Evolutionary conservation across 1,284 basidiomycete genomes (phyloP), one percentile per base, ranked within the genome.

Genomic region (Naganishia sp.): DNA sequence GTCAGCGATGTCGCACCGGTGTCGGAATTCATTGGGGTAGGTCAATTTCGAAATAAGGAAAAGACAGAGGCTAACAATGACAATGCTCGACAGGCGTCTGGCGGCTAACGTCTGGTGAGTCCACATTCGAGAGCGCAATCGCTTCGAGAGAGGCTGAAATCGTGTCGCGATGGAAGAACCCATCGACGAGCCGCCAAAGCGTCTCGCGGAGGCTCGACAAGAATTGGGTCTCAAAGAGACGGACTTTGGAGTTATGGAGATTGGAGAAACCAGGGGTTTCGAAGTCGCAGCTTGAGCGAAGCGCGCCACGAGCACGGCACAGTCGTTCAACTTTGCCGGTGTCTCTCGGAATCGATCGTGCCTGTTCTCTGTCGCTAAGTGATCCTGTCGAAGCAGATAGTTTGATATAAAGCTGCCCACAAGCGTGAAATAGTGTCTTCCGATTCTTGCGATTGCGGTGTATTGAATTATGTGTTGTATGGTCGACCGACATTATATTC

Each of bases 1-100:
- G 25, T 45, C 55, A 79, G 77, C 70, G 73, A 70, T 76, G 75
- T 42, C 82, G 83, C 76, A 83, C 81, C 70, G 87, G 84, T 0
- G 70, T 89, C 3, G 87, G 84, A 2, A 89, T 89, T 82, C 87
- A 89, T 75, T 89, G 87, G 87, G 86, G 81, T 83, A 67, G 61
- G 78, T 43, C 6, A 39, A 23, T 1, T 18, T 13, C 10, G 7
- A 3, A n/a, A 6, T 48, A 15, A 7, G n/a, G 7, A 13, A 16
- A 4, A 46, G 0, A 13, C 21, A 21, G n/a, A 15, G 25, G 39
- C 7, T 23, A 6, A 10, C 15, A 0, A 55, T 21, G 39, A 25
- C 39, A 45, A 7, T 42, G 18, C 13, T 25, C 3, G 33, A 25
- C 50, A 66, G 49, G 66, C 2, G 77, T 75, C n/a, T 79, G 78